Evolutionary conservation across 257 asterid species (phyloP).

Genomic region (Salvia rosmarinus): DNA sequence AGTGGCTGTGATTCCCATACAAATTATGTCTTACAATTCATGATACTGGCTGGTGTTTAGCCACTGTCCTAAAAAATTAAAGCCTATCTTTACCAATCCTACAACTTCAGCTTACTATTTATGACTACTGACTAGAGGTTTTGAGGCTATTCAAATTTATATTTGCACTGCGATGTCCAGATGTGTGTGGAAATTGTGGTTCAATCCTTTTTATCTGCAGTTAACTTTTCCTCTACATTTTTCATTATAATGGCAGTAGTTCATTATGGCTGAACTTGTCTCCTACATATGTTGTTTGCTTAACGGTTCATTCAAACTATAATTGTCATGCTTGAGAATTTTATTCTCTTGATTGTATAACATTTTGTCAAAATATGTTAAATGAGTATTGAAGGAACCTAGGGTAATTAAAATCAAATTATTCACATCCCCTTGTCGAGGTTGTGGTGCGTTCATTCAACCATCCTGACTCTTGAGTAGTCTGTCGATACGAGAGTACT

Average conservation of each 20-base stretch:
- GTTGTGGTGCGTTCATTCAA: neutral
- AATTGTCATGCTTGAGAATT: neutral
- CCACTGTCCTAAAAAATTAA: conserved; percentile 33
- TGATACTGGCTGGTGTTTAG: conserved; percentile 47
- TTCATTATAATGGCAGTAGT: neutral
- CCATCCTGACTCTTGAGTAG: neutral
- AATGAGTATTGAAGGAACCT: neutral
- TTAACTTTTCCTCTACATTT: neutral
- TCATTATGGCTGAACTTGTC: neutral
- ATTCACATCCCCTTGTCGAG: neutral
- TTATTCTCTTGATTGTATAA: neutral
- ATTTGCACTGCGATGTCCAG: neutral
- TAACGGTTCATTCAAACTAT: neutral
- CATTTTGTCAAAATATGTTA: neutral
- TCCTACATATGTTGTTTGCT: conserved; percentile 2
- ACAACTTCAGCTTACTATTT: conserved; percentile 20
- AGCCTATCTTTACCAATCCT: conserved; percentile 26
- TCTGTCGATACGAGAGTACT: neutral
- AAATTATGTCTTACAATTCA: conserved; percentile 39
- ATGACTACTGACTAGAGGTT: neutral
- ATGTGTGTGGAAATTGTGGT: neutral
- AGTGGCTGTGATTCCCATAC: conserved; percentile 34
- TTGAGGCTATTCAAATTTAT: conserved; percentile 25
- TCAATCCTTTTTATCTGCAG: neutral
- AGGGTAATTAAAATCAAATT: conserved; percentile 12